Evolutionary conservation across 2,329 filamentous ascomycete species (phyloP).

Genomic region (Ceratocystis ficicola): DNA sequence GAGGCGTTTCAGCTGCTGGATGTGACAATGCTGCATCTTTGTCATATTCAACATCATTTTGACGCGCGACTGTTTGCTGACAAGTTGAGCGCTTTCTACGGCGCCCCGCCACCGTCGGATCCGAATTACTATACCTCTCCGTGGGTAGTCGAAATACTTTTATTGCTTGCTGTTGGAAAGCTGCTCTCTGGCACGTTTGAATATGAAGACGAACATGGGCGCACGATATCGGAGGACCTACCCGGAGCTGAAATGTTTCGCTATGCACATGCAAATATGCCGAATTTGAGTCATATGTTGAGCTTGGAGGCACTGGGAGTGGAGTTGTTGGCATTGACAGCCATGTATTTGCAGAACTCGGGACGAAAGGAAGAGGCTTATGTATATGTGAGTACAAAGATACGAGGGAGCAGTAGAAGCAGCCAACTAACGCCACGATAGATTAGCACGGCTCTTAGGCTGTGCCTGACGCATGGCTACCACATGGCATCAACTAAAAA

Average conservation of each 20-base stretch:
- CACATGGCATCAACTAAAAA: slow-evolving; percentile 24
- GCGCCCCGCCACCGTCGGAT: slow-evolving; percentile 3
- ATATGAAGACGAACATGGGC: slow-evolving; percentile 18
- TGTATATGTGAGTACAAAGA: slow-evolving; percentile 19
- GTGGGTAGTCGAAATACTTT: slow-evolving; percentile 20
- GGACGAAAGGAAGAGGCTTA: slow-evolving; percentile 22
- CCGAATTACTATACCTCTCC: slow-evolving; percentile 20
- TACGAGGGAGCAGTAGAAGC: background rate
- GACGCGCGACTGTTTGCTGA: slow-evolving; percentile 24
- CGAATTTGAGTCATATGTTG: slow-evolving; percentile 26
- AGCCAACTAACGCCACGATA: background rate
- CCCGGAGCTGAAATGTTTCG: slow-evolving; percentile 21
- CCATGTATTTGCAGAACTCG: slow-evolving; percentile 22
- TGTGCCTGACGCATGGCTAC: slow-evolving; percentile 27
- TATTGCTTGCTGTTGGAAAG: slow-evolving; percentile 21
- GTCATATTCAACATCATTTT: slow-evolving; percentile 26
- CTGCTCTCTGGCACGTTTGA: slow-evolving; percentile 19
- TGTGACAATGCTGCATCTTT: slow-evolving; percentile 25
- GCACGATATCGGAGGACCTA: slow-evolving; percentile 17
- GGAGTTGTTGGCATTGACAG: slow-evolving; percentile 26
- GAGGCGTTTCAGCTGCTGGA: slow-evolving; percentile 24
- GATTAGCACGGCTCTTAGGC: slow-evolving; percentile 27
- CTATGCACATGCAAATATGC: slow-evolving; percentile 26
- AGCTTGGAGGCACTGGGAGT: slow-evolving; percentile 27
- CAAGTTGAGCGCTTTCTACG: slow-evolving; percentile 17